Base-by-base conservation (phyloP, 352 stramenopile species). In the Pythium volutum region DNA sequence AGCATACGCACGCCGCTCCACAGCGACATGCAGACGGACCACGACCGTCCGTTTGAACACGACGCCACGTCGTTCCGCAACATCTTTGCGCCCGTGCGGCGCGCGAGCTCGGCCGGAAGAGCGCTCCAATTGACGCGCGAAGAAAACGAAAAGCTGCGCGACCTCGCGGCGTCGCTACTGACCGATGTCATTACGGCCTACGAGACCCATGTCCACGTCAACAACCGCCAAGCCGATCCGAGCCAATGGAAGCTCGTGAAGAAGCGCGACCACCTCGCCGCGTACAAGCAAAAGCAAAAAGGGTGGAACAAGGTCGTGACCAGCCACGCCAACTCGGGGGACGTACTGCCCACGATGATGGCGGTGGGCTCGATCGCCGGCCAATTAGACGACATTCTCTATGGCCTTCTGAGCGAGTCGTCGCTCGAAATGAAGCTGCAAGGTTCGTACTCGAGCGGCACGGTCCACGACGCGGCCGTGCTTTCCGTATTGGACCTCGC, bases 241-340 rank as follows among this genome's bases (percentile, higher is more conserved):
- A 78, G 71, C 27, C 70, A 78, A 31, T 91, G 81, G 81, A 91
- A 91, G 64, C 43, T 74, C 47, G 45, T 91, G 25, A 88, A 84
- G 71, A 77, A 76, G 45, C 77, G 75, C 39, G 81, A 91, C 60
- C 74, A 88, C 34, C 64, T 91, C 3, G 59, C 57, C 0, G 74
- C 71, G 7, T 80, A 77, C 68, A 91, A 88, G 62, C 77, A 87
- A 41, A 74, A 70, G 12, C 59, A 62, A 11, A 58, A 73, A 6
- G 23, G 47, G 12, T 48, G 48, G 42, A 65, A 23, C 15, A 50
- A 18, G 39, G 25, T 55, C 41, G 56, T 50, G 3, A 38, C 10
- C 43, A 31, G 14, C 23, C 25, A 16, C 23, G 61, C 26, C 18
- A 36, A 27, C 22, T 52, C 33, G 7, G 50, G 38, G 16, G 66